Evolutionary conservation across 306 rosid species (phyloP).

Genomic region (Aeschynomene evenia): DNA sequence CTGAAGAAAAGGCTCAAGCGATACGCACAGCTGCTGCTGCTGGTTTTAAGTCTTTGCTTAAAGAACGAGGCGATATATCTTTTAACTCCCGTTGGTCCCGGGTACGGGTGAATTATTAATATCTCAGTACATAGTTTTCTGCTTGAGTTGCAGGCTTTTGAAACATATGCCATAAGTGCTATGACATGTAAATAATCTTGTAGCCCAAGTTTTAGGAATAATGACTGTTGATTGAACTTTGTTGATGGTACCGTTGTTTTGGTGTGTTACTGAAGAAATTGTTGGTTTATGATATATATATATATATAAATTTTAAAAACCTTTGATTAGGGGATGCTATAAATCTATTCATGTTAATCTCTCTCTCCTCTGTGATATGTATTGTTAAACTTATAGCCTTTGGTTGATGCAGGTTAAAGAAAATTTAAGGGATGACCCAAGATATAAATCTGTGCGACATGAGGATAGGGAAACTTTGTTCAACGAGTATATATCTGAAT

Average conservation of each 20-base stretch:
- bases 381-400: constrained; percentile 28
- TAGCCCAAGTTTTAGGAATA: not conserved
- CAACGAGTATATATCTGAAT: constrained; percentile 73
- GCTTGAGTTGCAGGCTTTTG: constrained; percentile 20
- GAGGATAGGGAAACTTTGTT: constrained; percentile 85
- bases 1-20: constrained; percentile 87
- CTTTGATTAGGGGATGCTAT: not conserved
- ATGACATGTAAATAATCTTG: not conserved
- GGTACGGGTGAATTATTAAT: constrained; percentile 51
- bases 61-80: constrained; percentile 70
- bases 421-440: constrained; percentile 72
- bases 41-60: constrained; percentile 80
- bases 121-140: constrained; percentile 19
- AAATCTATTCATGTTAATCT: constrained; percentile 7
- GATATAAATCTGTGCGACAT: constrained; percentile 78
- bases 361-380: not conserved
- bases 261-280: not conserved
- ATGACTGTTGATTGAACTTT: constrained; percentile 6
- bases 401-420: constrained; percentile 72
- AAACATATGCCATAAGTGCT: not conserved
- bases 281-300: not conserved
- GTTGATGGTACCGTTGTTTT: not conserved
- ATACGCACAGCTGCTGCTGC: constrained; percentile 59
- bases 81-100: constrained; percentile 92
- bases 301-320: not conserved